Evolutionary conservation across 495 filamentous ascomycete species (phyloP).

Genomic region (Penicillium cinerascens): DNA sequence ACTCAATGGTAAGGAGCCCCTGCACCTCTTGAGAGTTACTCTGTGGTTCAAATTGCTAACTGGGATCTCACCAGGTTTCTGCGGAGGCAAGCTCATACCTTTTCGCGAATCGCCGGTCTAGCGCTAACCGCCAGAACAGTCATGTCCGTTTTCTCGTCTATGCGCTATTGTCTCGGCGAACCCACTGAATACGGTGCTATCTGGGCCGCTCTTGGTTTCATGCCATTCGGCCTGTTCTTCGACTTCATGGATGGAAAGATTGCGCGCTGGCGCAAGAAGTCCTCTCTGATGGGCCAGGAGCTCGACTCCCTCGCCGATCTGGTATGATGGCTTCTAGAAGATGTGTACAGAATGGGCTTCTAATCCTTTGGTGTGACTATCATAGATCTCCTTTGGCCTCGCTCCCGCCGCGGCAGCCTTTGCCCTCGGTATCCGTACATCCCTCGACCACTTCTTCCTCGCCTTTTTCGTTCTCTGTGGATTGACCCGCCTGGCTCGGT

Average conservation of each 20-base stretch:
- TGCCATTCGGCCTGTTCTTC: slow-evolving; percentile 94
- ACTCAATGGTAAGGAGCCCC: slow-evolving; percentile 69
- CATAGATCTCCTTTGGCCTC: slow-evolving; percentile 97
- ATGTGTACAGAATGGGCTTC: background rate
- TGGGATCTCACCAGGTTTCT: slow-evolving; percentile 41
- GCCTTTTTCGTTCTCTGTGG: slow-evolving; percentile 93
- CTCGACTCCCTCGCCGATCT: slow-evolving; percentile 95
- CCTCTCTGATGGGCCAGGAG: slow-evolving; percentile 95
- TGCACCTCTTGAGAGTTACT: background rate
- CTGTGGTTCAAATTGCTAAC: slow-evolving; percentile 11
- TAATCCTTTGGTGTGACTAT: background rate
- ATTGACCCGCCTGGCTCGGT: slow-evolving; percentile 87
- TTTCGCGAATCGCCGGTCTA: background rate
- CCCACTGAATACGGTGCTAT: slow-evolving; percentile 61
- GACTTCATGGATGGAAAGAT: slow-evolving; percentile 98
- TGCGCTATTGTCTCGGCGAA: slow-evolving; percentile 86
- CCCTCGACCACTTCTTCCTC: slow-evolving; percentile 79
- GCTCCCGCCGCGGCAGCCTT: slow-evolving; percentile 85
- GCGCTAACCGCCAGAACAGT: slow-evolving; percentile 44
- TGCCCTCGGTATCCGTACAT: slow-evolving; percentile 81
- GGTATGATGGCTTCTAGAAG: slow-evolving; percentile 47
- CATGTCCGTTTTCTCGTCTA: slow-evolving; percentile 92
- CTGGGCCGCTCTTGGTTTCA: slow-evolving; percentile 78
- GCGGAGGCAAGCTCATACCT: slow-evolving; percentile 43
- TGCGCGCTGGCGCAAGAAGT: slow-evolving; percentile 92